phyloP scores from a whole-genome alignment of 2,329 filamentous ascomycete genomes.

The Didymella arachidicola region DNA sequence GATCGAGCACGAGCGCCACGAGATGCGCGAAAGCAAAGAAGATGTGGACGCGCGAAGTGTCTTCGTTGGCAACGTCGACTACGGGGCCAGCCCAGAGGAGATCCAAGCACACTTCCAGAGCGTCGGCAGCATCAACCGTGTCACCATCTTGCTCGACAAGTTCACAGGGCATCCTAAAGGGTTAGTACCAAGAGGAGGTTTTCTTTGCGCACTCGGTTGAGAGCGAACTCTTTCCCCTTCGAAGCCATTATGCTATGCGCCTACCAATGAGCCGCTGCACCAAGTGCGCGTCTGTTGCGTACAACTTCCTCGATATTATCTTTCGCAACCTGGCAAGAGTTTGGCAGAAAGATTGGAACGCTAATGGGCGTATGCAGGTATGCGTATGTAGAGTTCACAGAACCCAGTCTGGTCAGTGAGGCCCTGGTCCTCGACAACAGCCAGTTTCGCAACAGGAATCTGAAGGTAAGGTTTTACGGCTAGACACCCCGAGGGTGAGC shows the following conservation, averaged over 20 bases:
- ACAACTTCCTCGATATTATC: slow-evolving; percentile 23
- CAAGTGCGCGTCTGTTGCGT: background rate
- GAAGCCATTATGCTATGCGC: slow-evolving; percentile 2
- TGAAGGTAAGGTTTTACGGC: slow-evolving; percentile 73
- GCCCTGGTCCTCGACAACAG: slow-evolving; percentile 96
- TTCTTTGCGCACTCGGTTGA: slow-evolving; percentile 38
- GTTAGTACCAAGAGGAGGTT: slow-evolving; percentile 66
- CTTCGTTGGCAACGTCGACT: slow-evolving; percentile 98
- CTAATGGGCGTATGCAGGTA: slow-evolving; percentile 72
- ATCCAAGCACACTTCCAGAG: slow-evolving; percentile 98
- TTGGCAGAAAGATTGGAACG: slow-evolving; percentile 62
- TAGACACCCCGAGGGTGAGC: background rate
- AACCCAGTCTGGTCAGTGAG: slow-evolving; percentile 90
- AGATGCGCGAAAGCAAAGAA: slow-evolving; percentile 89
- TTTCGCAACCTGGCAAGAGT: slow-evolving; percentile 66
- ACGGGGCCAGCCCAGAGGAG: slow-evolving; percentile 95
- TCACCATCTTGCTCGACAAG: slow-evolving; percentile 97
- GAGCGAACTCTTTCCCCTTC: background rate
- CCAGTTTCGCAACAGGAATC: slow-evolving; percentile 89
- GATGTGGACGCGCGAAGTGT: slow-evolving; percentile 95
- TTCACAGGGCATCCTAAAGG: slow-evolving; percentile 99
- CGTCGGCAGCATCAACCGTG: slow-evolving; percentile 95
- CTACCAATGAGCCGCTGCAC: slow-evolving; percentile 8
- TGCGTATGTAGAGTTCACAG: slow-evolving; percentile 97
- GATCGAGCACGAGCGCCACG: slow-evolving; percentile 84